phyloP scores from a whole-genome alignment of 345 rosid genomes.

The Balakata baccata region DNA sequence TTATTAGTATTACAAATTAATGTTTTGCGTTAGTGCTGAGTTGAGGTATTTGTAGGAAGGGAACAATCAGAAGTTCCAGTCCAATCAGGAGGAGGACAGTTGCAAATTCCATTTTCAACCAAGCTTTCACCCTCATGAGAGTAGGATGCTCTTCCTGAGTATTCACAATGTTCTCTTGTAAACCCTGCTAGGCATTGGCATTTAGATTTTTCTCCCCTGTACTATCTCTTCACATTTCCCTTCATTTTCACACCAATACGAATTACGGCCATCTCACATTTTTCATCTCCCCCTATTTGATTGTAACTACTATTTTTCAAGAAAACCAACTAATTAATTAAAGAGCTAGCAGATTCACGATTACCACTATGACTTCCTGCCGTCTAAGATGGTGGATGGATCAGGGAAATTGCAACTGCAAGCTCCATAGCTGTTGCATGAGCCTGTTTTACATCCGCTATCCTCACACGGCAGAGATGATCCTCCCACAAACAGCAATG shows the following conservation, averaged over 20 bases:
- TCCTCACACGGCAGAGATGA: neutral
- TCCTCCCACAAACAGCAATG: neutral
- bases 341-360: too few species aligned
- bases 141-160: neutral
- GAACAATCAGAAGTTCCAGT: constrained; percentile 1
- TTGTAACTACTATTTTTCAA: too few species aligned
- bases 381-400: constrained; percentile 1
- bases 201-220: neutral
- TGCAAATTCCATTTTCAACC: neutral
- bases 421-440: neutral
- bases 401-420: constrained; percentile 2
- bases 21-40: too few species aligned
- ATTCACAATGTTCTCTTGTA: neutral
- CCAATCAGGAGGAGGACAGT: neutral
- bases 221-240: constrained; percentile 5
- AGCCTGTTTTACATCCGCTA: neutral
- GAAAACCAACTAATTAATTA: too few species aligned
- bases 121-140: neutral
- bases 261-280: neutral
- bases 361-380: too few species aligned
- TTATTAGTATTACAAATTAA: too few species aligned
- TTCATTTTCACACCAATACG: neutral
- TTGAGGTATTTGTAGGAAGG: neutral
- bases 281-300: neutral
- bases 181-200: neutral